Evolutionary conservation across 352 stramenopile genomes (phyloP), one percentile per base, ranked within the genome.

Genomic region (Globisporangium spinosum): DNA sequence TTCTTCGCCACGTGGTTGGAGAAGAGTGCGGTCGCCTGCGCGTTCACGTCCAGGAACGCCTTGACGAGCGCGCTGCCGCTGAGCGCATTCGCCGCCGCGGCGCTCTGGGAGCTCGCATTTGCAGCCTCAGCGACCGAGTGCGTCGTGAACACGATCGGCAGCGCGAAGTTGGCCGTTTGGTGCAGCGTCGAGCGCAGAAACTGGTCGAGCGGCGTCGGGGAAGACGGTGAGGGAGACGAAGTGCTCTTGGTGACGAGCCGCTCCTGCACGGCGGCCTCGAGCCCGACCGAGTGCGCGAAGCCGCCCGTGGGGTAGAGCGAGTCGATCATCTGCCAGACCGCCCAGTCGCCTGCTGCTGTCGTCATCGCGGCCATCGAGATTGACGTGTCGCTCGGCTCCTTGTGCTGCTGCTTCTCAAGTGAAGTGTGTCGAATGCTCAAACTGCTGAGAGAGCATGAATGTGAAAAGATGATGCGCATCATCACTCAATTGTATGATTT

Each of bases 1-100:
- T 91, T 92, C 64, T 77, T 78, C 2, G 85, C 84, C 32, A 95
- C 87, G 67, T 93, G 85, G 74, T 95, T 95, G 29, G 86, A 89
- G 53, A 82, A 85, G 27, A 93, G 73, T 40, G 85, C 85, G 3
- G 78, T 79, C 20, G 78, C 71, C 17, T 64, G 70, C 17, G 71
- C 72, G 55, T 94, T 91, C 6, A 93, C 68, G 27, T 64, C 66
- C 29, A 91, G 66, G 56, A 89, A 77, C 34, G 69, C 55, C 7
- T 82, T 72, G 8, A 90, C 74, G 12, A 90, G 58, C 7, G 3
- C 43, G 3, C 17, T 29, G 0, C 58, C 51, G 47, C 12, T 20
- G 35, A 13, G 12, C 35, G 35, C 35, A 43, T 43, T 43, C 35
- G 35, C 12, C 35, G 65, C 53, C 0, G 25, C 63, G 6, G 29